Evolutionary conservation across 2,329 filamentous ascomycete species (phyloP).

Genomic region (Xylariaceae sp.): DNA sequence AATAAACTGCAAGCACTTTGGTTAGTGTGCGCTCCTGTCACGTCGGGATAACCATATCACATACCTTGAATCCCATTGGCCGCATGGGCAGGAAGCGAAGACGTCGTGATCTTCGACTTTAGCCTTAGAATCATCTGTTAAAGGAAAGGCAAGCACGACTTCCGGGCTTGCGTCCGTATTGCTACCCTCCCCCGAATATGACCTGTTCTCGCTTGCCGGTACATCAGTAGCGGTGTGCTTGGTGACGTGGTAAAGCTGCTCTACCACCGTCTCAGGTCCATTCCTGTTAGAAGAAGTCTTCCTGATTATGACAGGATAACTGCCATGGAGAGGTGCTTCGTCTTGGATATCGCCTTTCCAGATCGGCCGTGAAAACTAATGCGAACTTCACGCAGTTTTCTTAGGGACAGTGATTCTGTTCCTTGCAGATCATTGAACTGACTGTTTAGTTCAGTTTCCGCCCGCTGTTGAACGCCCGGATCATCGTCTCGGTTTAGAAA

Average conservation of each 20-base stretch:
- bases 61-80: slow-evolving; percentile 35
- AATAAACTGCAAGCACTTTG: slow-evolving; percentile 30
- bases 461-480: slow-evolving; percentile 5
- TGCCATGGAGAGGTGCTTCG: too few relatives aligned
- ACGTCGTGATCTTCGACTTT: too few relatives aligned
- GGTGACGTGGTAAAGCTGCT: slow-evolving; percentile 28
- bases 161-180: slow-evolving; percentile 23
- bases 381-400: slow-evolving; percentile 36
- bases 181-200: slow-evolving; percentile 26
- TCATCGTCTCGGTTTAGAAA: slow-evolving; percentile 29
- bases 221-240: slow-evolving; percentile 18
- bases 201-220: slow-evolving; percentile 31
- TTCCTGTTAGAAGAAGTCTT: too few relatives aligned
- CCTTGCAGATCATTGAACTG: slow-evolving; percentile 36
- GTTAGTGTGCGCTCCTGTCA: neutral
- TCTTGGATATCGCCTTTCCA: too few relatives aligned
- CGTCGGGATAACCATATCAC: too few relatives aligned
- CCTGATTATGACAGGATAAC: too few relatives aligned
- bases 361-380: too few relatives aligned
- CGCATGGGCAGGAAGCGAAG: slow-evolving; percentile 43
- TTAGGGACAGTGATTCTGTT: slow-evolving; percentile 38
- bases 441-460: slow-evolving; percentile 25
- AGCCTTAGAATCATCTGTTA: slow-evolving; percentile 25
- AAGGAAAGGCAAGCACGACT: slow-evolving; percentile 42
- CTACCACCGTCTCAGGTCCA: slow-evolving; percentile 16